Percentiles rank a stretch among this genome's conserved stretches.
These are phyloP conservation scores for Botrytis galanthina DNA, from an alignment of 2,329 filamentous ascomycete genomes.

Conservation along the genomic window DNA sequence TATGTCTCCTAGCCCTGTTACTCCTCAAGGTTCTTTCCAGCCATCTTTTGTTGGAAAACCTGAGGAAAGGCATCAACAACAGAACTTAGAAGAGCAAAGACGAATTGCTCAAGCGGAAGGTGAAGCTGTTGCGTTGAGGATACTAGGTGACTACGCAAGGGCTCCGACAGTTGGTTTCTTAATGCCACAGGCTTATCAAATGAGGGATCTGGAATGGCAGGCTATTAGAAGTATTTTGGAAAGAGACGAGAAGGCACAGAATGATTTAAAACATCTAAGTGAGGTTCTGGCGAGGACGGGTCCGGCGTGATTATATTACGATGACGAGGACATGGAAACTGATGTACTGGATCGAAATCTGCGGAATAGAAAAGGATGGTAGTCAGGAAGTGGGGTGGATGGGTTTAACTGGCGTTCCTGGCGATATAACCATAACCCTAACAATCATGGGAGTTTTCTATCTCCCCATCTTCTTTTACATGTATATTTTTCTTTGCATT, in stretches of 20 bases:
- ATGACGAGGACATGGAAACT: background rate
- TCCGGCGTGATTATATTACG: background rate
- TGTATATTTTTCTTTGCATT: constrained; percentile 15
- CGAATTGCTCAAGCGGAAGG: constrained; percentile 48
- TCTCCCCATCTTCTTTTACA: background rate
- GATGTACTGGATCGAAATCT: background rate
- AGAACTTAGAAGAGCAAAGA: constrained; percentile 39
- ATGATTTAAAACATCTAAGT: constrained; percentile 51
- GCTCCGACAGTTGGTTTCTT: constrained; percentile 68
- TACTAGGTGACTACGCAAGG: constrained; percentile 60
- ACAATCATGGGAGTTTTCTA: background rate
- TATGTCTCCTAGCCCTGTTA: constrained; percentile 51
- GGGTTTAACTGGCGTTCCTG: background rate
- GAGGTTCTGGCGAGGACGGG: constrained; percentile 47
- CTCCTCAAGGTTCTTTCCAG: constrained; percentile 40
- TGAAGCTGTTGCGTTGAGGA: constrained; percentile 56
- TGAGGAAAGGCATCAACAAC: constrained; percentile 41
- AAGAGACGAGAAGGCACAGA: constrained; percentile 34
- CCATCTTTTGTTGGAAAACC: constrained; percentile 24
- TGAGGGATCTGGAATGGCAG: constrained; percentile 69
- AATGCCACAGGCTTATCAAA: constrained; percentile 64
- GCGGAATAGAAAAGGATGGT: background rate
- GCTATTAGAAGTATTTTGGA: constrained; percentile 57
- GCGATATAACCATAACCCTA: background rate
- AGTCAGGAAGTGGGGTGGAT: background rate